A percentile compares a stretch with the other conserved stretches of the same genome.
These are phyloP conservation scores for Penicillium simplicissimum DNA, from an alignment of 495 filamentous ascomycete genomes.

Conservation along the genomic window DNA sequence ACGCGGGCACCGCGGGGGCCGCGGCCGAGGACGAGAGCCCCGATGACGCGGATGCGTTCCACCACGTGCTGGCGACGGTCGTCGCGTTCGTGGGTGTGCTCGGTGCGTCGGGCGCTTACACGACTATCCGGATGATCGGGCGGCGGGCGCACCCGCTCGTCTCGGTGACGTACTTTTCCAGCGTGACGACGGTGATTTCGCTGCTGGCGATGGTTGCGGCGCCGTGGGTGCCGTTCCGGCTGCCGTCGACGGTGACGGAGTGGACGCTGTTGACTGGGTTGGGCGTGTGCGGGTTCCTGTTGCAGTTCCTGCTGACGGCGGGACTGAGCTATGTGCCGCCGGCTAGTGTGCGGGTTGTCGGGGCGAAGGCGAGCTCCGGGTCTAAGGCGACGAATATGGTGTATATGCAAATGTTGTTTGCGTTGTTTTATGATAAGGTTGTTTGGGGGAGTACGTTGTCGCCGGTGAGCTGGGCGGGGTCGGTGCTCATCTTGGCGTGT, in stretches of 20 bases:
- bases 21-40: conserved; percentile 25
- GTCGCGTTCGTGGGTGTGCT: conserved; percentile 79
- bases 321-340: conserved; percentile 68
- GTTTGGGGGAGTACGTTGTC: conserved; percentile 74
- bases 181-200: conserved; percentile 67
- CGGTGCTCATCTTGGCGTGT: conserved; percentile 74
- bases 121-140: conserved; percentile 82
- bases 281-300: conserved; percentile 74
- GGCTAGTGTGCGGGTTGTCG: conserved; percentile 12
- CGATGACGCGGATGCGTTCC: conserved; percentile 43
- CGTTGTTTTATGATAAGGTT: conserved; percentile 75
- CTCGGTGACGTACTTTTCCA: conserved; percentile 82
- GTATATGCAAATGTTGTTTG: conserved; percentile 92
- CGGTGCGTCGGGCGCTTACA: conserved; percentile 75
- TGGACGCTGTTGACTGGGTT: conserved; percentile 72
- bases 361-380: conserved; percentile 38
- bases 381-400: conserved; percentile 84
- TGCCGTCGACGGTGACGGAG: conserved; percentile 62
- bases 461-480: conserved; percentile 67
- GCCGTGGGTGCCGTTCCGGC: conserved; percentile 59
- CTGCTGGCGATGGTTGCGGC: conserved; percentile 57
- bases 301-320: conserved; percentile 86
- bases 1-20: background rate
- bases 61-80: conserved; percentile 72
- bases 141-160: conserved; percentile 80